Evolutionary conservation across 176 grass and related monocot genomes (phyloP), one percentile per base, ranked within the genome.

Genomic region (Aechmea fasciata): DNA sequence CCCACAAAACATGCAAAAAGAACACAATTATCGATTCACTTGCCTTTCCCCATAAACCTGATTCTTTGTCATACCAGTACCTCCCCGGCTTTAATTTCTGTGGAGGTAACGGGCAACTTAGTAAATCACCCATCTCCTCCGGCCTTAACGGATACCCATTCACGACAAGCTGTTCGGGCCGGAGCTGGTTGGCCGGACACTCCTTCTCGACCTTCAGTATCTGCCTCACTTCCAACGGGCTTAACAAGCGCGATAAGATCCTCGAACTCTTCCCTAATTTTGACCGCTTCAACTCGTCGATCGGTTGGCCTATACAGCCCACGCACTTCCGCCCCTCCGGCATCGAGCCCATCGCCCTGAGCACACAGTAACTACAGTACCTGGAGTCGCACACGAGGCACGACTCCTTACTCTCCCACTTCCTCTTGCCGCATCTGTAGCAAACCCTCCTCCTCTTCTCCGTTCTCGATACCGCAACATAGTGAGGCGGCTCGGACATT

Each of bases 21-120:
- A 18, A 18, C 20, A 61, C 13, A 61, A 41, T 20, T 52, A 51
- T 15, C 11, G 62, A 22, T 55, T 65, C 53, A 57, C 67, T 80
- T 83, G 78, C 92, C 81, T 90, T 92, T 73, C 93, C 93, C 93
- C 93, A 97, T 23, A 97, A 57, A 47, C 93, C 93, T 1, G 93
- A 92, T 75, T 97, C 93, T 69, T 97, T 97, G 72, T 97, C 93
- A 69, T 97, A 97, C 93, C 93, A 97, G 74, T 97, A 97, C 14
- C 77, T 86, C n/a, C 93, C 93, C 26, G 93, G 93, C 69, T 90
- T 97, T 64, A 97, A 79, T 23, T 92, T 97, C 57, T 83, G 70
- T 14, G 93, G 93, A 41, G 93, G 93, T 66, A 83, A 72, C 15
- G 78, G 70, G 70, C 93, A 97, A 29, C 89, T 92, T 48, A 92